Evolutionary conservation across 257 asterid species (phyloP).

Genomic region (Paraleonurus japonicus): DNA sequence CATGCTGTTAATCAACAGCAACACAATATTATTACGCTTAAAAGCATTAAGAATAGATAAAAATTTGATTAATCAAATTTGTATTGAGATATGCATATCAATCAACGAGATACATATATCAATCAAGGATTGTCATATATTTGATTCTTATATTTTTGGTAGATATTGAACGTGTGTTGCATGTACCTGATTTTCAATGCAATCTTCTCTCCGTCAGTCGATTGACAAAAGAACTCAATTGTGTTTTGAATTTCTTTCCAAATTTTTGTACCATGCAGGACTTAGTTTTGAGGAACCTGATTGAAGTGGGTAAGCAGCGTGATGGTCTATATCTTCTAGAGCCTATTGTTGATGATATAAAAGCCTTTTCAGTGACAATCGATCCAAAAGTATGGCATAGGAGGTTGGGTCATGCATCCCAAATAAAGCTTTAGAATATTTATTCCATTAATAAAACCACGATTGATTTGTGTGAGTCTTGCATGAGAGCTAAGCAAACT

Average conservation of each 20-base stretch:
- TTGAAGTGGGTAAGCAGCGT: background rate
- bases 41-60: conserved; percentile 12
- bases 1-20: background rate
- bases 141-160: too few species aligned
- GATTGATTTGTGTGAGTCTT: too few species aligned
- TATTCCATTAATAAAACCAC: too few species aligned
- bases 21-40: background rate
- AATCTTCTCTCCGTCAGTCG: background rate
- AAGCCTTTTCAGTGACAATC: too few species aligned
- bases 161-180: background rate
- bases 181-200: too few species aligned
- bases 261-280: background rate
- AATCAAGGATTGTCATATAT: too few species aligned
- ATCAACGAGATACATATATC: too few species aligned
- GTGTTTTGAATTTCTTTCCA: background rate
- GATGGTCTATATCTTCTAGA: background rate
- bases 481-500: too few species aligned
- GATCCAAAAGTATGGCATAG: background rate
- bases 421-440: too few species aligned
- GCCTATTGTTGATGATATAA: background rate
- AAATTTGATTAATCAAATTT: conserved; percentile 6
- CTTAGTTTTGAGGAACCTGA: background rate
- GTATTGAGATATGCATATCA: too few species aligned
- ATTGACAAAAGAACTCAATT: background rate
- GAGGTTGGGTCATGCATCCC: too few species aligned